phyloP scores from a whole-genome alignment of 2,329 filamentous ascomycete species.

The Hymenoscyphus albidus region DNA sequence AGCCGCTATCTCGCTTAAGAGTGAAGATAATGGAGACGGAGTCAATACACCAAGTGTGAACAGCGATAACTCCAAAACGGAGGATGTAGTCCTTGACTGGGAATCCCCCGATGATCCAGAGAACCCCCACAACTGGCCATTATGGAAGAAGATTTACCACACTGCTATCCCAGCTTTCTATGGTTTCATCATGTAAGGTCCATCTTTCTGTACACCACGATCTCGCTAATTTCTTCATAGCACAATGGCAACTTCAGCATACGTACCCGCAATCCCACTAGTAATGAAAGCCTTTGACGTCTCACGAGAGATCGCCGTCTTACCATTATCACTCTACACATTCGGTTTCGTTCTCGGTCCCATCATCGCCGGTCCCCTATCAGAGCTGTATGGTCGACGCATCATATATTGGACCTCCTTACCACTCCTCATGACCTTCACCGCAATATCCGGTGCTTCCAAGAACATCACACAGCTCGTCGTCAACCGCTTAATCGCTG shows the following conservation, averaged over 20 bases:
- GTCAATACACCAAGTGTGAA: constrained; percentile 7
- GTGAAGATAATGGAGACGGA: not conserved
- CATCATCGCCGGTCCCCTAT: constrained; percentile 62
- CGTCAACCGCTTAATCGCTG: constrained; percentile 63
- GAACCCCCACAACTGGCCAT: constrained; percentile 28
- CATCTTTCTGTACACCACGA: too few species aligned
- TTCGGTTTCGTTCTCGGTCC: constrained; percentile 58
- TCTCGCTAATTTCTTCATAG: constrained; percentile 18
- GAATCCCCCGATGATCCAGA: constrained; percentile 23
- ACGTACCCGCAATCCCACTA: constrained; percentile 46
- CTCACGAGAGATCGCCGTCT: constrained; percentile 51
- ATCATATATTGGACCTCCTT: constrained; percentile 57
- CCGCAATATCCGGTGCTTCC: constrained; percentile 53
- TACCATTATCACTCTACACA: constrained; percentile 57
- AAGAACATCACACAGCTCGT: constrained; percentile 56
- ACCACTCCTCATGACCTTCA: constrained; percentile 56
- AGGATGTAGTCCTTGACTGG: constrained; percentile 19
- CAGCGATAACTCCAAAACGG: not conserved
- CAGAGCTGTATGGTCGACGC: constrained; percentile 60
- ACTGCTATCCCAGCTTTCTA: constrained; percentile 27
- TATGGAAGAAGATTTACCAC: constrained; percentile 25
- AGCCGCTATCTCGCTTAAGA: not conserved
- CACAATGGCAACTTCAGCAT: constrained; percentile 38
- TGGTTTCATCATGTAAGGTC: constrained; percentile 28
- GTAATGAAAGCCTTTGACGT: constrained; percentile 53